Conservation (phyloP, 306 rosid genomes). For the Phaseolus lunatus region DNA sequence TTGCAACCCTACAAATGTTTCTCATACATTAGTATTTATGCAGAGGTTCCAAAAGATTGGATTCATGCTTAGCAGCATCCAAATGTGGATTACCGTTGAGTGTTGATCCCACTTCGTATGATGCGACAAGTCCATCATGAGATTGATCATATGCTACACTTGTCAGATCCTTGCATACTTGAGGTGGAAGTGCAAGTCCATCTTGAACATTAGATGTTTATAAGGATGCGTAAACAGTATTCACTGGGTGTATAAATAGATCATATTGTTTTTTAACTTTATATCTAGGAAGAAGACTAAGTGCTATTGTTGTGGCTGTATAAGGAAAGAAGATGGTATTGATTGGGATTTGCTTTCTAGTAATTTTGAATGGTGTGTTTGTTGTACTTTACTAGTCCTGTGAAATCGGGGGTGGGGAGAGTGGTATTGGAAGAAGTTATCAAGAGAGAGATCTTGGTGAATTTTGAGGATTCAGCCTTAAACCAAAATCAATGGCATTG, state of each 20-base stretch:
- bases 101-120: constrained; percentile 26
- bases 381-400: not conserved
- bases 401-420: not conserved
- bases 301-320: not conserved
- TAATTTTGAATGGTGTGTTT: constrained; percentile 30
- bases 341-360: not conserved
- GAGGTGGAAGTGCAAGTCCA: constrained; percentile 31
- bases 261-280: constrained; percentile 10
- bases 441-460: not conserved
- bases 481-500: not conserved
- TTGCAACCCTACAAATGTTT: constrained; percentile 27
- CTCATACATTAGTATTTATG: constrained; percentile 36
- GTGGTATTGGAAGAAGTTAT: not conserved
- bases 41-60: constrained; percentile 44
- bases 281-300: not conserved
- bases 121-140: constrained; percentile 31
- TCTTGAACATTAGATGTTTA: constrained; percentile 34
- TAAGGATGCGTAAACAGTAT: not conserved
- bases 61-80: constrained; percentile 35
- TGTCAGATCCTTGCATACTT: constrained; percentile 12
- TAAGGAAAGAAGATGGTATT: not conserved
- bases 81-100: constrained; percentile 38
- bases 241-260: not conserved
- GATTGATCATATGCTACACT: constrained; percentile 25
- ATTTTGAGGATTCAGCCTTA: not conserved